phyloP scores from a whole-genome alignment of 495 filamentous ascomycete species.

The Penicillium herquei region DNA sequence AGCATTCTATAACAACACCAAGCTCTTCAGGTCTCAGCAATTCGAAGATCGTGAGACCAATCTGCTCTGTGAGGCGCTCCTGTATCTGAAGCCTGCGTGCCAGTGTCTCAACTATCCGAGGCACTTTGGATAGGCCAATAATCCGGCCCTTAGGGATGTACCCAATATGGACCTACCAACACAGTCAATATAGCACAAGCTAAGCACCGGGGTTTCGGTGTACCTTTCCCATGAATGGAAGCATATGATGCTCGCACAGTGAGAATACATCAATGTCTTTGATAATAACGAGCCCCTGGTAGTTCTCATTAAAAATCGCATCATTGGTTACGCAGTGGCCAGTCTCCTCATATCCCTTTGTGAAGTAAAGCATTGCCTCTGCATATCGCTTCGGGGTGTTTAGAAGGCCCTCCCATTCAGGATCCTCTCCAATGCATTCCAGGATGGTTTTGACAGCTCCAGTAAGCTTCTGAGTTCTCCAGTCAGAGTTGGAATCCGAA shows the following conservation, averaged over 20 bases:
- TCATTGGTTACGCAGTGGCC: constrained; percentile 86
- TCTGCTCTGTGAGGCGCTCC: constrained; percentile 93
- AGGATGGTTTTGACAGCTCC: neutral
- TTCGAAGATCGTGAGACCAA: constrained; percentile 87
- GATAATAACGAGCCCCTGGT: constrained; percentile 96
- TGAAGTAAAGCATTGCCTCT: constrained; percentile 96
- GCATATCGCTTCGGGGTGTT: constrained; percentile 89
- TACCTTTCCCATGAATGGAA: constrained; percentile 93
- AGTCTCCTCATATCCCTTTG: constrained; percentile 96
- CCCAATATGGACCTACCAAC: constrained; percentile 85
- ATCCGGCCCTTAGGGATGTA: constrained; percentile 86
- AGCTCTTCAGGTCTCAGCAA: constrained; percentile 86
- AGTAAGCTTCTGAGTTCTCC: neutral
- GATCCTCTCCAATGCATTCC: constrained; percentile 74
- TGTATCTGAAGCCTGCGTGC: constrained; percentile 88
- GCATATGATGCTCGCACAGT: constrained; percentile 95
- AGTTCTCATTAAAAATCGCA: constrained; percentile 93
- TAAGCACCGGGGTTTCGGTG: neutral
- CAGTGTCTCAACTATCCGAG: constrained; percentile 95
- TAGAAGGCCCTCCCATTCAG: constrained; percentile 80
- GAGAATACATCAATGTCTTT: constrained; percentile 96
- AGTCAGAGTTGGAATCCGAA: neutral
- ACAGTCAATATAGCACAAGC: constrained; percentile 11
- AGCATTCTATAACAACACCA: constrained; percentile 93
- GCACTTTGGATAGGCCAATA: constrained; percentile 91